Evolutionary conservation across 345 rosid genomes (phyloP).

Genomic region (Populus alba): DNA sequence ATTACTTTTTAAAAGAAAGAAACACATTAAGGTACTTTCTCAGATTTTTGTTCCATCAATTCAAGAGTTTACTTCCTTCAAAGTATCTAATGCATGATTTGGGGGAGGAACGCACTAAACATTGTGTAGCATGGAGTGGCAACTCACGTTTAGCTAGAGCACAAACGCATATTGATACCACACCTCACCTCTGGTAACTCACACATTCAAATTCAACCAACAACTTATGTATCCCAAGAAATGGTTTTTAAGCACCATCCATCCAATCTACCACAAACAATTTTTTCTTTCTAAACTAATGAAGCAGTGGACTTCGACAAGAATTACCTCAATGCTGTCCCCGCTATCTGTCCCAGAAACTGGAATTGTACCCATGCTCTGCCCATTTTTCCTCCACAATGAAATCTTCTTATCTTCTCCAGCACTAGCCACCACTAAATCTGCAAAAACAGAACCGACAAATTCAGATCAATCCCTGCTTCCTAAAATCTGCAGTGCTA

Average conservation of each 20-base stretch:
- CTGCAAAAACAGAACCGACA: slow-evolving; percentile 34
- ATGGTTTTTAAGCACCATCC: not conserved
- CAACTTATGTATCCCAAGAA: not conserved
- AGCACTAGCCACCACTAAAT: slow-evolving; percentile 95
- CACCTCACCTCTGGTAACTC: not conserved
- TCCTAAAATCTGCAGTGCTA: not conserved
- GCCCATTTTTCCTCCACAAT: slow-evolving; percentile 79
- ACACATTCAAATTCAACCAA: not conserved
- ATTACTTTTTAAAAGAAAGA: not conserved
- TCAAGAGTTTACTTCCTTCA: not conserved
- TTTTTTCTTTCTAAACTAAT: not conserved
- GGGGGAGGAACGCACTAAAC: not conserved
- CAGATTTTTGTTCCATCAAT: not conserved
- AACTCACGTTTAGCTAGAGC: not conserved
- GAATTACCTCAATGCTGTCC: slow-evolving; percentile 63
- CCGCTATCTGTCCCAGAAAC: slow-evolving; percentile 67
- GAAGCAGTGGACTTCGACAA: not conserved
- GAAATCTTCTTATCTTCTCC: slow-evolving; percentile 98
- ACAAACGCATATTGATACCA: not conserved
- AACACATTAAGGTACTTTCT: not conserved
- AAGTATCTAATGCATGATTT: not conserved
- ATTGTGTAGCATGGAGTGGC: not conserved
- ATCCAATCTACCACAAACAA: not conserved
- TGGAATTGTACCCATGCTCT: slow-evolving; percentile 73
- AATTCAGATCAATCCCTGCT: not conserved